Evolutionary conservation across 108 stramenopile species (phyloP).

Genomic region (Fistulifera pelliculosa): DNA sequence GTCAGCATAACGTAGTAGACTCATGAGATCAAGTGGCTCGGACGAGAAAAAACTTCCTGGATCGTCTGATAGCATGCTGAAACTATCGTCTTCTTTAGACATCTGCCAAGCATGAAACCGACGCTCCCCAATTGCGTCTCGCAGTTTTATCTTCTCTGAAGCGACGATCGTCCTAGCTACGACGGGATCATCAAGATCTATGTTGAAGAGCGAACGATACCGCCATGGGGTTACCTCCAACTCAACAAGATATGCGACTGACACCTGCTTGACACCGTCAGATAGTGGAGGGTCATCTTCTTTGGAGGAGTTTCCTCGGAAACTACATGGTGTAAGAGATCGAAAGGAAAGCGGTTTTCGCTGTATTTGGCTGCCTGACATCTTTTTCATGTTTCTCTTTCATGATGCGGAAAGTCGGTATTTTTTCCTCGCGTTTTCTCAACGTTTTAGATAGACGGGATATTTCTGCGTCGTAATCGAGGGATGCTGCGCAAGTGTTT

Average conservation of each 20-base stretch:
- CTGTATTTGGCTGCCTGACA: background rate
- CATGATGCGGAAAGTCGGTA: conserved; percentile 64
- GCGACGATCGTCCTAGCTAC: conserved; percentile 8
- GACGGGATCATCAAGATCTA: conserved; percentile 10
- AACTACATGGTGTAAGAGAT: conserved; percentile 31
- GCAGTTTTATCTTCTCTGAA: conserved; percentile 38
- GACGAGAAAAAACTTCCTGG: background rate
- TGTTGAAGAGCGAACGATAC: conserved; percentile 51
- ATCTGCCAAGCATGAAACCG: conserved; percentile 60
- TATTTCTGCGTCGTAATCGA: too few relatives aligned
- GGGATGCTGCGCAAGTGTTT: too few relatives aligned
- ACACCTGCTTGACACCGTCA: conserved; percentile 16
- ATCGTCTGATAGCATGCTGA: conserved; percentile 3
- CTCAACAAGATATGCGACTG: conserved; percentile 53
- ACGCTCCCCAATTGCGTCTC: conserved; percentile 80
- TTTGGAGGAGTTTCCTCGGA: background rate
- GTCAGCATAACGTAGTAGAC: conserved; percentile 13
- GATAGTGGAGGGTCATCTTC: conserved; percentile 1
- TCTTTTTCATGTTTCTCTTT: conserved; percentile 33
- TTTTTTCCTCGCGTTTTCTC: conserved; percentile 64
- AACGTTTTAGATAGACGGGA: conserved; percentile 16
- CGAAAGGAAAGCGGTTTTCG: conserved; percentile 19
- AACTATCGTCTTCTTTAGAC: conserved; percentile 37
- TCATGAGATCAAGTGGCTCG: conserved; percentile 31
- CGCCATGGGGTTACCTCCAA: conserved; percentile 71